Percentiles rank a stretch among this genome's conserved stretches.
phyloP scores from a whole-genome alignment of 1,139 yeast species.

The Groenewaldozyma sp. region DNA sequence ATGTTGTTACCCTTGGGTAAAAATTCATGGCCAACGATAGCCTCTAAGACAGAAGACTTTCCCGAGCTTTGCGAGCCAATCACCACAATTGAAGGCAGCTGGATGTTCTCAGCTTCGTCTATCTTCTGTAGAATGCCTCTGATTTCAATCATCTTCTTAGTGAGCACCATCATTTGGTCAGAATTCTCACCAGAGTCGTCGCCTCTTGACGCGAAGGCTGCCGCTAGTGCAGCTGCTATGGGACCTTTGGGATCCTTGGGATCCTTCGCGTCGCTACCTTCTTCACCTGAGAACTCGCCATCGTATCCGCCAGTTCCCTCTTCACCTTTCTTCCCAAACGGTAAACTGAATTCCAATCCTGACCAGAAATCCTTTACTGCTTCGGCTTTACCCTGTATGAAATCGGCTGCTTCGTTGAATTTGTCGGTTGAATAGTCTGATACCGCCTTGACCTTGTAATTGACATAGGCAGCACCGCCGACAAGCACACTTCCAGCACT shows the following conservation, averaged over 20 bases:
- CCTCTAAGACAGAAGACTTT: constrained; percentile 85
- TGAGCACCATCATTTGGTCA: constrained; percentile 61
- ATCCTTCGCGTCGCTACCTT: constrained; percentile 10
- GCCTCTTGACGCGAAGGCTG: constrained; percentile 4
- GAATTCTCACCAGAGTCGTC: constrained; percentile 15
- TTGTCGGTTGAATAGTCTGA: constrained; percentile 60
- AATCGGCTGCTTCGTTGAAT: constrained; percentile 44
- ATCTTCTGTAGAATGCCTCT: constrained; percentile 67
- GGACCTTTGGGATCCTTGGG: neutral
- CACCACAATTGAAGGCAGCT: constrained; percentile 90
- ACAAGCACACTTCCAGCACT: constrained; percentile 86
- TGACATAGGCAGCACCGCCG: constrained; percentile 89
- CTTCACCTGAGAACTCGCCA: constrained; percentile 13
- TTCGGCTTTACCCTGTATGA: constrained; percentile 39
- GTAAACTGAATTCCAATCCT: constrained; percentile 22
- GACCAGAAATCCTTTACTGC: constrained; percentile 20
- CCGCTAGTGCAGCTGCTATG: neutral
- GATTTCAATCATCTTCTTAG: constrained; percentile 95
- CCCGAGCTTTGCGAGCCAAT: constrained; percentile 98
- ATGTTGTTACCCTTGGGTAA: constrained; percentile 90
- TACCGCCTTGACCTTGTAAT: constrained; percentile 86
- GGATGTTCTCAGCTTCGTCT: constrained; percentile 68
- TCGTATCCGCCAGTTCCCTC: constrained; percentile 1
- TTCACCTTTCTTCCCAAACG: constrained; percentile 6
- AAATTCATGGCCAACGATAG: constrained; percentile 91